These are phyloP conservation scores for Pseudogymnoascus sp. DNA, from an alignment of 2,329 filamentous ascomycete species.

Conservation along the genomic window DNA sequence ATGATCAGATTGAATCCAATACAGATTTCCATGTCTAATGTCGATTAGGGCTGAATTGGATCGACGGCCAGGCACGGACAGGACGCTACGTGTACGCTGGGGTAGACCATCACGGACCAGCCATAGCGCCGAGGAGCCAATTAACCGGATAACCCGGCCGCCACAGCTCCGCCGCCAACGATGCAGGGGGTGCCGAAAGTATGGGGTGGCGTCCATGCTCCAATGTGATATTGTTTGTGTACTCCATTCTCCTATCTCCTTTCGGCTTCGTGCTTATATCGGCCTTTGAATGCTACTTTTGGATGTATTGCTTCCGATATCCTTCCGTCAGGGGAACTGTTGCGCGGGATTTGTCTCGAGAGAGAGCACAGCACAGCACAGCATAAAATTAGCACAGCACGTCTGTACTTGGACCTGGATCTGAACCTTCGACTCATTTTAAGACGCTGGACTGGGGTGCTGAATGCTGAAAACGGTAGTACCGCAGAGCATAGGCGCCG, in stretches of 20 bases:
- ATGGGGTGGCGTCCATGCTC: background rate
- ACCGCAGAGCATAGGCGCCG: background rate
- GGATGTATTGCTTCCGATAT: background rate
- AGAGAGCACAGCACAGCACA: background rate
- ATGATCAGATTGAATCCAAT: too few relatives aligned
- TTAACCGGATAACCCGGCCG: background rate
- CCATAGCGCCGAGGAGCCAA: too few relatives aligned
- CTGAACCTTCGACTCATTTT: background rate
- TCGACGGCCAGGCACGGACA: background rate
- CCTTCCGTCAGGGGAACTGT: too few relatives aligned
- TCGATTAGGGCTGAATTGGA: background rate
- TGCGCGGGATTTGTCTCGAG: background rate
- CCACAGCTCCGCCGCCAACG: background rate
- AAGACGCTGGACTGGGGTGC: background rate
- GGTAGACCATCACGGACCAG: background rate
- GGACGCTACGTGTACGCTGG: background rate
- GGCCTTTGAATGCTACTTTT: background rate
- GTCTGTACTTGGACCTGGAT: background rate
- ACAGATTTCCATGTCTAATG: background rate
- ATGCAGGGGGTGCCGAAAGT: background rate
- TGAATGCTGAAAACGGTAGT: background rate
- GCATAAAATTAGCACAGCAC: background rate
- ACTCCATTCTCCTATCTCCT: background rate
- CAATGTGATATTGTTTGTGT: conserved; percentile 1
- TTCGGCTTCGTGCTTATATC: background rate